These are phyloP conservation scores for Macrolepiota albuminosa DNA, from an alignment of 768 basidiomycete genomes.

Conservation along the genomic window DNA sequence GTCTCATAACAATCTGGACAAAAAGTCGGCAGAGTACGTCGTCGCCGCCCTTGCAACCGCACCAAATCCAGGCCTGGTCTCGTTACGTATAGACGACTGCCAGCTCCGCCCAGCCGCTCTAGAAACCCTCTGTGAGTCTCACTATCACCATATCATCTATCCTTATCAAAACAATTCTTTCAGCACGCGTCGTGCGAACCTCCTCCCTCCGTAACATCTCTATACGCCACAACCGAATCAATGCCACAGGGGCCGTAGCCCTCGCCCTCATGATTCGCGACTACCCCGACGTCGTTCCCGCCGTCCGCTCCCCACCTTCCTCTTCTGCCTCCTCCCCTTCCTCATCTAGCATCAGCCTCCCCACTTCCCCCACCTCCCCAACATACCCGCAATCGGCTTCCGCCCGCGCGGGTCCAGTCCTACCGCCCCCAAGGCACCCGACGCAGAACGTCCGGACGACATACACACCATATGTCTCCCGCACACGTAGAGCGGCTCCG, in stretches of 20 bases:
- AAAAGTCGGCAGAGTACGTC: conserved; percentile 78
- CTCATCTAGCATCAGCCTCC: conserved; percentile 27
- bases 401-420: conserved; percentile 26
- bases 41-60: conserved; percentile 58
- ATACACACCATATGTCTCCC: conserved; percentile 77
- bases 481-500: conserved; percentile 35
- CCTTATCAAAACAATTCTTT: not conserved
- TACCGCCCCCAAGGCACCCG: conserved; percentile 38
- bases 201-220: conserved; percentile 88
- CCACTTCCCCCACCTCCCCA: conserved; percentile 21
- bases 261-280: conserved; percentile 95
- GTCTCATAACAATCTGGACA: conserved; percentile 82
- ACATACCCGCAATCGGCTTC: conserved; percentile 21
- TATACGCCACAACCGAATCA: conserved; percentile 84
- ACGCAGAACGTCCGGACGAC: conserved; percentile 60
- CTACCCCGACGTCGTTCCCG: conserved; percentile 75
- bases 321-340: conserved; percentile 33
- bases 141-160: not conserved
- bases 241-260: conserved; percentile 80
- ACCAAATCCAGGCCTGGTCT: conserved; percentile 58
- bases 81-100: conserved; percentile 88
- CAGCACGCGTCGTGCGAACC: conserved; percentile 79
- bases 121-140: conserved; percentile 70
- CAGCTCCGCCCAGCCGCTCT: conserved; percentile 65
- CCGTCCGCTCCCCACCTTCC: conserved; percentile 19